Conservation (phyloP, 495 filamentous ascomycete genomes). For the Ascodesmis nigricans region DNA sequence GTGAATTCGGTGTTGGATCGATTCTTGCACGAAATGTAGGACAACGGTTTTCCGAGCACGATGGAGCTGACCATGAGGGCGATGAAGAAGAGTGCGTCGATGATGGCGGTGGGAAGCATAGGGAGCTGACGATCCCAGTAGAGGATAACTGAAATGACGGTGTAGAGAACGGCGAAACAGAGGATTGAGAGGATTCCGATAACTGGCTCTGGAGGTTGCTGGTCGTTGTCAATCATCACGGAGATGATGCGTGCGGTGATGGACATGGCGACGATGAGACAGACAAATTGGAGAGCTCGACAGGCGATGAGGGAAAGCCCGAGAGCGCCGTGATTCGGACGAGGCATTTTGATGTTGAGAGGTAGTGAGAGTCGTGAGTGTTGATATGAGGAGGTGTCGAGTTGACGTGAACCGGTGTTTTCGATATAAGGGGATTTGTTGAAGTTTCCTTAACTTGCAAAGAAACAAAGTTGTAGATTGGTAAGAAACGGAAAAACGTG, state of each 20-base stretch:
- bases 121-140: slow-evolving; percentile 56
- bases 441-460: too few species aligned
- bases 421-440: too few species aligned
- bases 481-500: too few species aligned
- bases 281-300: slow-evolving; percentile 45
- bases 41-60: slow-evolving; percentile 58
- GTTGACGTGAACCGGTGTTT: too few species aligned
- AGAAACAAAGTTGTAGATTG: too few species aligned
- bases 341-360: slow-evolving; percentile 7
- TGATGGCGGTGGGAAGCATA: slow-evolving; percentile 38
- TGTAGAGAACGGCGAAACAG: slow-evolving; percentile 55
- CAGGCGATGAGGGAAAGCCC: slow-evolving; percentile 56
- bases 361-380: too few species aligned
- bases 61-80: slow-evolving; percentile 49
- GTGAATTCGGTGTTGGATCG: too few species aligned
- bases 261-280: slow-evolving; percentile 59
- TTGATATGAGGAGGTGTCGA: too few species aligned
- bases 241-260: slow-evolving; percentile 65
- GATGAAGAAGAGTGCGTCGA: slow-evolving; percentile 46
- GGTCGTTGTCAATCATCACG: slow-evolving; percentile 41
- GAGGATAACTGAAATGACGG: slow-evolving; percentile 49
- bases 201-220: slow-evolving; percentile 44
- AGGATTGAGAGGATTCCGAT: slow-evolving; percentile 31
- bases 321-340: slow-evolving; percentile 43
- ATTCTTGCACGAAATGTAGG: slow-evolving; percentile 52